Evolutionary conservation across 2,329 filamentous ascomycete genomes (phyloP), one percentile per base, ranked within the genome.

Genomic region (Geosmithia flava): DNA sequence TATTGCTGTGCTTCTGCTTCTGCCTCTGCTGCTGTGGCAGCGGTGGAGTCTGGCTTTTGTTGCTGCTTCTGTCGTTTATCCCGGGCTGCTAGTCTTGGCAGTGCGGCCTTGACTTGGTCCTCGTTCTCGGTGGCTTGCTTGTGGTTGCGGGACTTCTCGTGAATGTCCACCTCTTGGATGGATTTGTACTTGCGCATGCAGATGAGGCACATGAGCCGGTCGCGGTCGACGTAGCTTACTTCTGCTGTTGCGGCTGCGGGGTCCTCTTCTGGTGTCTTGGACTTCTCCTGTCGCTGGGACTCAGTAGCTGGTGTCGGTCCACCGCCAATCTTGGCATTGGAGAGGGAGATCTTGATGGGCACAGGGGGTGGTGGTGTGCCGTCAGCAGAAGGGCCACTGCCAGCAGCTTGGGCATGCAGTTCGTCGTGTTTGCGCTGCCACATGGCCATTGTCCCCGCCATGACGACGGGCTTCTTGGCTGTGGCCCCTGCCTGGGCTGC

Each of bases 161-260:
- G 68, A 7, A 64, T 67, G 52, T 64, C 55, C 29, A 69, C 61
- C 48, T 71, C 67, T 20, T 69, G 66, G 3, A 63, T 47, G 1
- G 65, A 67, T 50, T 70, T 70, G 58, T 70, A 71, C 50, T 69
- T 69, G 54, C 66, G 67, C 67, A 69, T 69, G 52, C 68, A 71
- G 46, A 71, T 62, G 19, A 70, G 57, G 48, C 68, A 71, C 62
- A 67, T 67, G 16, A 71, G 54, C 33, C 64, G 71, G 2, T 72
- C 71, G 20, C 71, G 63, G 51, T 86, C 80, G 6, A 78, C 75
- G 53, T 77, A 86, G 10, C 20, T 19, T 16, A 10, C n/a, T 42
- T 7, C 40, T 11, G 11, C 13, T 8, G 27, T 16, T 20, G 43
- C 3, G 7, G 19, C 7, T 10, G 8, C 19, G 8, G 11, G 19